Evolutionary conservation across 2,329 filamentous ascomycete species (phyloP).

Genomic region (Colletotrichum eremochloae): DNA sequence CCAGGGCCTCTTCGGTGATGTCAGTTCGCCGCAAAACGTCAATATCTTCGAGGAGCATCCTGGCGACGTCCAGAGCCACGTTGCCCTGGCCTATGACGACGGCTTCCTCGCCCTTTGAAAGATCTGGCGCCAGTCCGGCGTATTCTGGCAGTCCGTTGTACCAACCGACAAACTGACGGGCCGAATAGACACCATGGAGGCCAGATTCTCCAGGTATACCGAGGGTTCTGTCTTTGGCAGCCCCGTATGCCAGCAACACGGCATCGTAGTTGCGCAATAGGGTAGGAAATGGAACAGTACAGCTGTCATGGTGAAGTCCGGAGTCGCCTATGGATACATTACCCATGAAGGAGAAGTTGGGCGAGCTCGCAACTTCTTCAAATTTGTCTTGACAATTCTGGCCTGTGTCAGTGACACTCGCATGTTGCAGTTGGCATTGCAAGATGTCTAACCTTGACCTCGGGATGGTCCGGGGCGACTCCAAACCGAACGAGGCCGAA

Average conservation of each 20-base stretch:
- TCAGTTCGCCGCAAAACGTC: constrained; percentile 84
- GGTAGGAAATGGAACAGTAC: constrained; percentile 72
- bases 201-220: constrained; percentile 83
- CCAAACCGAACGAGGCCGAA: constrained; percentile 94
- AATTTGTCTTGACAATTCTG: constrained; percentile 97
- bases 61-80: constrained; percentile 92
- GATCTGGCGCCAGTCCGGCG: constrained; percentile 77
- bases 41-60: constrained; percentile 84
- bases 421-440: constrained; percentile 14
- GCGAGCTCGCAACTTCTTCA: constrained; percentile 84
- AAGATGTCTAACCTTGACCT: constrained; percentile 83
- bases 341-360: constrained; percentile 90
- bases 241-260: constrained; percentile 92
- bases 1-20: constrained; percentile 87
- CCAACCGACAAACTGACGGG: constrained; percentile 95
- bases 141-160: constrained; percentile 96
- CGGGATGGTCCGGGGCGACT: constrained; percentile 97
- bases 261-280: constrained; percentile 90
- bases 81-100: constrained; percentile 96
- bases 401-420: background rate
- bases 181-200: constrained; percentile 84
- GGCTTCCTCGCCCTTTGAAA: constrained; percentile 82
- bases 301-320: constrained; percentile 56
- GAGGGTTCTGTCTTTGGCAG: constrained; percentile 83
- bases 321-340: constrained; percentile 83